These are phyloP conservation scores for Medicago truncatula DNA, from an alignment of 306 rosid genomes.

Conservation along the genomic window DNA sequence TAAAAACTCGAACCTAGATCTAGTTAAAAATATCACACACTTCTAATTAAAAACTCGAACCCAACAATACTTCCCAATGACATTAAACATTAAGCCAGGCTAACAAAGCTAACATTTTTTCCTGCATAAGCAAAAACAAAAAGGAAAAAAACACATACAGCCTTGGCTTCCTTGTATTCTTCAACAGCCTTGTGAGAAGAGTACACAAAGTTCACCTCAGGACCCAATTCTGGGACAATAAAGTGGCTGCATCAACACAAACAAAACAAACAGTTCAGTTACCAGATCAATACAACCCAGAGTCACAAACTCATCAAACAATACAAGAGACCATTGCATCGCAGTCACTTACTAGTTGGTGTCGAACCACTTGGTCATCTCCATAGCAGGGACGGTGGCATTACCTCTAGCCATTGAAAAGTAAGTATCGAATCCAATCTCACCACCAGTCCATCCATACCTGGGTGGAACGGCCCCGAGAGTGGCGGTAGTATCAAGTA, in stretches of 20 bases:
- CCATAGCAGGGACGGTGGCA: slow-evolving; percentile 94
- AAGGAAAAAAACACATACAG: slow-evolving; percentile 55
- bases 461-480: slow-evolving; percentile 91
- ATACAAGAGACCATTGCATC: not conserved
- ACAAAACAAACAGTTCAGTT: slow-evolving; percentile 29
- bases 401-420: slow-evolving; percentile 98
- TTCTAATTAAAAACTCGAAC: too few species aligned
- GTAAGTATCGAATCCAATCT: slow-evolving; percentile 79
- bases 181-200: slow-evolving; percentile 93
- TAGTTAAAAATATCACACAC: not conserved
- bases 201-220: slow-evolving; percentile 75
- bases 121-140: not conserved
- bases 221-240: slow-evolving; percentile 95
- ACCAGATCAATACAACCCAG: slow-evolving; percentile 13
- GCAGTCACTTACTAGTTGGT: slow-evolving; percentile 84
- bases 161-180: slow-evolving; percentile 96
- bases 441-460: slow-evolving; percentile 86
- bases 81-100: not conserved
- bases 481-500: slow-evolving; percentile 82
- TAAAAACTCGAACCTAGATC: not conserved
- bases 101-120: not conserved
- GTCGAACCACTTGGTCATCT: slow-evolving; percentile 99
- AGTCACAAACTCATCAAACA: not conserved
- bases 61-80: slow-evolving; percentile 5
- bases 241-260: slow-evolving; percentile 70